These are phyloP conservation scores for Aschersonia sp. DNA, from an alignment of 2,329 filamentous ascomycete species.

Conservation along the genomic window DNA sequence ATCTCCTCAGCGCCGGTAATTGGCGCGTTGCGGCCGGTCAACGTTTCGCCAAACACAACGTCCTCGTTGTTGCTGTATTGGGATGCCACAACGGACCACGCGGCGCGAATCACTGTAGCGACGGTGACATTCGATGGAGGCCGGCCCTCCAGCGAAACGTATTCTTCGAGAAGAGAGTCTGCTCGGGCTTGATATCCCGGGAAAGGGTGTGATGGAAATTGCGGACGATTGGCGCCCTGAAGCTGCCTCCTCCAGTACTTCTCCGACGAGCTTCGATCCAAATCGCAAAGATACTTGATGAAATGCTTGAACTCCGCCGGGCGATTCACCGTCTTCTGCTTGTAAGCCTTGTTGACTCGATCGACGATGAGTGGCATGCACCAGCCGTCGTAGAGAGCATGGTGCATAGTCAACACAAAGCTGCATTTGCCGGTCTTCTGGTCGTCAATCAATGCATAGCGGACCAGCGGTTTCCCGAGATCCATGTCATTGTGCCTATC, in stretches of 20 bases:
- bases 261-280: slow-evolving; percentile 24
- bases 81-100: slow-evolving; percentile 41
- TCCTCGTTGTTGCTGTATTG: slow-evolving; percentile 36
- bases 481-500: slow-evolving; percentile 26
- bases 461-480: slow-evolving; percentile 29
- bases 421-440: slow-evolving; percentile 15
- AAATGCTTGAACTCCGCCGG: slow-evolving; percentile 32
- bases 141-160: slow-evolving; percentile 23
- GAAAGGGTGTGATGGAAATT: slow-evolving; percentile 33
- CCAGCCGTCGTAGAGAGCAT: slow-evolving; percentile 43
- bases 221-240: slow-evolving; percentile 25
- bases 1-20: slow-evolving; percentile 35
- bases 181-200: slow-evolving; percentile 32
- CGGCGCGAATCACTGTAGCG: slow-evolving; percentile 41
- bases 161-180: slow-evolving; percentile 37
- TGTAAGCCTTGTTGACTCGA: slow-evolving; percentile 29
- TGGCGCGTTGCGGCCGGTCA: slow-evolving; percentile 39
- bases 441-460: slow-evolving; percentile 26
- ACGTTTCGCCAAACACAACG: slow-evolving; percentile 43
- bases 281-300: slow-evolving; percentile 28
- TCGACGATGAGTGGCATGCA: slow-evolving; percentile 34
- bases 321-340: slow-evolving; percentile 14
- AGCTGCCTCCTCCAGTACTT: slow-evolving; percentile 32
- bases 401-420: slow-evolving; percentile 41
- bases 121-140: slow-evolving; percentile 29